A percentile compares a stretch with the other conserved stretches of the same genome.
Evolutionary conservation across 2,329 filamentous ascomycete species (phyloP).

Genomic region (Claviceps sp.): DNA sequence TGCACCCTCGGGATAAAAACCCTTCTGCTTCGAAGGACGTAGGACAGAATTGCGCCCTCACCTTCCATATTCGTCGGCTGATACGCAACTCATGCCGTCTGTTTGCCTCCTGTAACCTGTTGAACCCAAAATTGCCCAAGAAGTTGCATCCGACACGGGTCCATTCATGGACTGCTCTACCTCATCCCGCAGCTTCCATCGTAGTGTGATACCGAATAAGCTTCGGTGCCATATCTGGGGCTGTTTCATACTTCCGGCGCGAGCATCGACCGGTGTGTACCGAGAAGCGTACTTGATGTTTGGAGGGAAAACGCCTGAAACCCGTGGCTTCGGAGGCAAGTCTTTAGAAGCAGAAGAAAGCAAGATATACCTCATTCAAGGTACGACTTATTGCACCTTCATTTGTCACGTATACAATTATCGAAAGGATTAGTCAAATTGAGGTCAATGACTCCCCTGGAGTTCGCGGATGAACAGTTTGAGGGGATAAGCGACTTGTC

Average conservation of each 20-base stretch:
- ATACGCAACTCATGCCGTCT: slow-evolving; percentile 1
- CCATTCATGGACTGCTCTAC: slow-evolving; percentile 3
- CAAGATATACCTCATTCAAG: neutral
- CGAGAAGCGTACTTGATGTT: neutral
- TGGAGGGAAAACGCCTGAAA: neutral
- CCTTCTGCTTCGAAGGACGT: neutral
- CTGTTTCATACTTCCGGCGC: slow-evolving; percentile 2
- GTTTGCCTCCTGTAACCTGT: slow-evolving; percentile 7
- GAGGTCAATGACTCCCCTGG: neutral
- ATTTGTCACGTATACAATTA: neutral
- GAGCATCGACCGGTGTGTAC: neutral
- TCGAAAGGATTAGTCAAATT: neutral
- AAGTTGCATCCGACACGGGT: slow-evolving; percentile 4
- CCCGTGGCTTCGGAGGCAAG: neutral
- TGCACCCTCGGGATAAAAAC: neutral
- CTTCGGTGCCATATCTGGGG: neutral
- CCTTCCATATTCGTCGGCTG: neutral
- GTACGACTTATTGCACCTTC: neutral
- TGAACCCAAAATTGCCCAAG: slow-evolving; percentile 4
- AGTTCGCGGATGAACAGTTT: neutral
- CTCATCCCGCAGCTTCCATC: slow-evolving; percentile 1
- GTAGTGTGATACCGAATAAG: slow-evolving; percentile 4
- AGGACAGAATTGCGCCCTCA: slow-evolving; percentile 1
- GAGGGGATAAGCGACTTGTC: neutral
- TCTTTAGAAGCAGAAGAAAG: neutral